Evolutionary conservation across 75 land plant genomes (phyloP), one percentile per base, ranked within the genome.

Genomic region (Isoetes taiwanensis): DNA sequence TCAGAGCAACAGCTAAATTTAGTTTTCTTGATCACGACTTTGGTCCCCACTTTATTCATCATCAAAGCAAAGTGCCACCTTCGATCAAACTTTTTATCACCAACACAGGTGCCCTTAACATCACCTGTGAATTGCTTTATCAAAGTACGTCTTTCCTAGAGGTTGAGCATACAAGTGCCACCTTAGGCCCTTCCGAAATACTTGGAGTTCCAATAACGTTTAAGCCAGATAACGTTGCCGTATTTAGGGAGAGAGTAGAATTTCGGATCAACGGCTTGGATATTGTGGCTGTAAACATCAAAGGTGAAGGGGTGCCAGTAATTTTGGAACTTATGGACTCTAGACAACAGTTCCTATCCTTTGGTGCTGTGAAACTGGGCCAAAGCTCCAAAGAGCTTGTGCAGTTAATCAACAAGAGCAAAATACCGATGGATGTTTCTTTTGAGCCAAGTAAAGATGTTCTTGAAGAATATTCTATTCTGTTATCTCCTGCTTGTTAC

Each of bases 231-330:
- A 50, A 57, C 31, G 30, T 34, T 30, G 43, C 41, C 2, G 34
- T 33, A 25, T 65, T 57, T 62, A 65, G 42, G 30, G 67, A 65
- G 27, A 29, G 27, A 16, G 43, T 65, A 2, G 43, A 21, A 11
- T 65, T 65, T 43, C 48, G 41, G 14, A 65, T 65, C 20, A 54
- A 54, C 34, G 67, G 67, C 20, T 26, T 65, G 11, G 63, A 57
- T 10, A 58, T 50, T 19, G 59, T 65, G 63, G 57, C 19, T 57
- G 58, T 65, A 0, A 28, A 21, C 30, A 28, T 65, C 1, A 61
- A 40, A 54, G 67, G 67, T 25, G 67, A 65, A 65, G 67, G 67
- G 17, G 59, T 57, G 64, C 67, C 63, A 14, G 23, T 65, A 28
- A 25, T 57, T 30, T 43, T 65, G n/a, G 67, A 65, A 30, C 43